Conservation (phyloP, 179 eudicot species). For the Vitellaria paradoxa region DNA sequence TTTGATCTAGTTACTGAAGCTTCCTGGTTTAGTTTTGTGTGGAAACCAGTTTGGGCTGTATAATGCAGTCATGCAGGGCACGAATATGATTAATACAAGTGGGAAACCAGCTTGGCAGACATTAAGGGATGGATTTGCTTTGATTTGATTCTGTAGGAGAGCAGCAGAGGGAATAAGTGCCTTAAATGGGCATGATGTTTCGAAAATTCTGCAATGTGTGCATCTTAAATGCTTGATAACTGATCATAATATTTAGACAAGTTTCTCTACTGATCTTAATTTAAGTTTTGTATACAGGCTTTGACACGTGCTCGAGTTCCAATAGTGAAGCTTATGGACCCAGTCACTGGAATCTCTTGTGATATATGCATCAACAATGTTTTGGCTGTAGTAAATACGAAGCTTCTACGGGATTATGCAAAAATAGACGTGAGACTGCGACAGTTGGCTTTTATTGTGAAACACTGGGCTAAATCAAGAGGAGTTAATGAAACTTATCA, state of each 20-base stretch:
- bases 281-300: slow-evolving; percentile 48
- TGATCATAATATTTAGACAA: background rate
- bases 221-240: background rate
- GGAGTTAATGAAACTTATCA: slow-evolving; percentile 95
- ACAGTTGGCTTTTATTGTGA: slow-evolving; percentile 91
- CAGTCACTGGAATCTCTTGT: slow-evolving; percentile 83
- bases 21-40: too few species aligned
- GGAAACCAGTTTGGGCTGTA: too few species aligned
- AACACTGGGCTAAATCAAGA: slow-evolving; percentile 98
- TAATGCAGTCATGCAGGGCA: background rate
- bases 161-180: too few species aligned
- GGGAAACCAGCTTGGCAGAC: too few species aligned
- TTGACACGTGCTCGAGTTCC: slow-evolving; percentile 97
- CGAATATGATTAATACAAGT: too few species aligned
- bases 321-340: slow-evolving; percentile 96
- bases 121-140: too few species aligned
- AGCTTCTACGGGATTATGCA: slow-evolving; percentile 86
- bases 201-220: background rate
- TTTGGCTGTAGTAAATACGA: slow-evolving; percentile 91
- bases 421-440: slow-evolving; percentile 79
- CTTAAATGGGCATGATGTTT: background rate
- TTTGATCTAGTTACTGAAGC: too few species aligned
- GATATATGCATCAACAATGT: slow-evolving; percentile 93
- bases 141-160: too few species aligned
- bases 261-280: slow-evolving; percentile 5